Percentiles rank a stretch among this genome's conserved stretches.
Conservation (phyloP, 495 filamentous ascomycete species). For the Friedmanniomyces simplex region DNA sequence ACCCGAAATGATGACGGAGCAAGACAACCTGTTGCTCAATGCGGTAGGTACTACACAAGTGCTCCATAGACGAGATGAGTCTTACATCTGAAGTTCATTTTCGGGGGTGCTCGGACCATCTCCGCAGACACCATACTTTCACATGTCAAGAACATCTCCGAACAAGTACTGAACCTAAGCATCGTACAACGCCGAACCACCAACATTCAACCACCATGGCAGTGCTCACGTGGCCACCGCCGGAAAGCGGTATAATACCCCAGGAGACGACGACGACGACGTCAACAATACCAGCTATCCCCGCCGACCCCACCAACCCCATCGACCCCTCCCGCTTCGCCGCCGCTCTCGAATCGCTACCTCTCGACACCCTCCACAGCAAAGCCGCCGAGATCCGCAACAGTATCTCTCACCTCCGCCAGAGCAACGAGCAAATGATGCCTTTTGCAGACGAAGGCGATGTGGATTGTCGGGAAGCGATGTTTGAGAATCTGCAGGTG, state of each 20-base stretch:
- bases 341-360: constrained; percentile 60
- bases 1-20: not conserved
- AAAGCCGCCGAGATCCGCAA: constrained; percentile 78
- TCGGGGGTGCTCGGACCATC: constrained; percentile 15
- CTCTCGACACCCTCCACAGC: constrained; percentile 58
- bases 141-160: constrained; percentile 1
- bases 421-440: constrained; percentile 59
- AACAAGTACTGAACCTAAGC: not conserved
- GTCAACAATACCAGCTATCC: not conserved
- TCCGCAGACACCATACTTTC: not conserved
- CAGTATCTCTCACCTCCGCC: constrained; percentile 67
- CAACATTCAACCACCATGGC: not conserved
- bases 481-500: constrained; percentile 65
- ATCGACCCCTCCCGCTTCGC: constrained; percentile 57
- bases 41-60: too few species aligned
- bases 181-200: not conserved
- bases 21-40: too few species aligned
- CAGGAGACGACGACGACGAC: not conserved
- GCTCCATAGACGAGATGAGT: too few species aligned
- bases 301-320: constrained; percentile 35
- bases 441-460: constrained; percentile 53
- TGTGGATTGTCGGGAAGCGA: constrained; percentile 56
- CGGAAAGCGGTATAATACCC: not conserved
- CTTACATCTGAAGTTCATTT: not conserved
- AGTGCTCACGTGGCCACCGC: not conserved